Evolutionary conservation across 2,329 filamentous ascomycete genomes (phyloP).

Genomic region (Aspergillus japonicus): DNA sequence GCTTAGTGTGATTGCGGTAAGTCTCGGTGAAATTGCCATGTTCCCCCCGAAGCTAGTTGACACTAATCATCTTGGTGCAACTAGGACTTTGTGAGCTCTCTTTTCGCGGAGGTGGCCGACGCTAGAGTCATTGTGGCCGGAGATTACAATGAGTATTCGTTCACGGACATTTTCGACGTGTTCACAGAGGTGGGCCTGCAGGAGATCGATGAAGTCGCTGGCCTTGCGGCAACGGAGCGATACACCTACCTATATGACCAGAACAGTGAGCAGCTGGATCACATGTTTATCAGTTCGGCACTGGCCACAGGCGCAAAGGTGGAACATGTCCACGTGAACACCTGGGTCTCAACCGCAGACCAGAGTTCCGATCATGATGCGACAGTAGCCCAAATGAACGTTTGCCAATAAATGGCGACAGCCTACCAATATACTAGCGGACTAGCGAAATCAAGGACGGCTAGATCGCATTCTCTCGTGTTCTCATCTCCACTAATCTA

Average conservation of each 20-base stretch:
- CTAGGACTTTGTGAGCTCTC: slow-evolving; percentile 56
- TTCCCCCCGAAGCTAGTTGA: background rate
- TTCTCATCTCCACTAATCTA: background rate
- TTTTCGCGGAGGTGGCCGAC: slow-evolving; percentile 56
- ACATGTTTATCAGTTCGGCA: slow-evolving; percentile 63
- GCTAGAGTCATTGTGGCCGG: slow-evolving; percentile 62
- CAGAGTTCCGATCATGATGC: slow-evolving; percentile 69
- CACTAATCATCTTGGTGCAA: background rate
- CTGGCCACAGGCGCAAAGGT: slow-evolving; percentile 43
- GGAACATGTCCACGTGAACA: slow-evolving; percentile 70
- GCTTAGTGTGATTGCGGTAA: slow-evolving; percentile 57
- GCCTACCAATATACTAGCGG: background rate
- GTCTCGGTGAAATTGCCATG: slow-evolving; percentile 23
- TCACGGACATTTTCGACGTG: slow-evolving; percentile 58
- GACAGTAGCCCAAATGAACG: slow-evolving; percentile 61
- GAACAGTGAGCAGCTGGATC: slow-evolving; percentile 69
- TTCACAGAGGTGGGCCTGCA: slow-evolving; percentile 58
- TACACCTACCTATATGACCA: slow-evolving; percentile 71
- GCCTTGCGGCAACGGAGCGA: slow-evolving; percentile 55
- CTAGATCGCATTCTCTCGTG: background rate
- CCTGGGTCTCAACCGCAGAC: slow-evolving; percentile 60
- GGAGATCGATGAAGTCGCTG: slow-evolving; percentile 62
- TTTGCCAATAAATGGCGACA: slow-evolving; percentile 45
- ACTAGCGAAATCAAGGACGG: background rate
- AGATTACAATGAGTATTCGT: slow-evolving; percentile 72